Base-by-base conservation (phyloP, 2,329 filamentous ascomycete genomes). In the Trichophyton rubrum region DNA sequence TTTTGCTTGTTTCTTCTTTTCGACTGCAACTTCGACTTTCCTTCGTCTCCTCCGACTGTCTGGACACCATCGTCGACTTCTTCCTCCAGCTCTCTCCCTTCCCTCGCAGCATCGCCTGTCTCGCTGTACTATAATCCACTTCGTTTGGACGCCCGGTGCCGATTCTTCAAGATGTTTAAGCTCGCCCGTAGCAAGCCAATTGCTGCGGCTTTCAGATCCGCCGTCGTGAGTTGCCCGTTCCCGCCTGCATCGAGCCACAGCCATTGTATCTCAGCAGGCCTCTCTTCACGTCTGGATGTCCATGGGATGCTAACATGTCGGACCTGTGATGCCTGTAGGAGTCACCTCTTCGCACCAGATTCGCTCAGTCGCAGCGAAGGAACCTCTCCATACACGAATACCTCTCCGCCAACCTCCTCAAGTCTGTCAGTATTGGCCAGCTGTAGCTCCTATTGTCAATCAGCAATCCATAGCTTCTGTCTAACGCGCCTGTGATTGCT, bases 321-420 rank as follows among this genome's bases (percentile, higher is more conserved):
- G 20, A 27, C 49, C 27, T 47, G 43, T 24, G 20, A 20, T 47
- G 43, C 53, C 53, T 64, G 67, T 79, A 88, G 78, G 82, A 85
- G 70, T 75, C 77, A 59, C 77, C 81, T 62, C 68, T 81, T 66
- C 78, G 77, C 70, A 77, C 74, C 69, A 75, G 79, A 62, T 62
- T 82, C 70, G 82, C 78, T 68, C 83, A 80, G 72, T 87, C 93
- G 78, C 91, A 96, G 79, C 84, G 82, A 78, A 85, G 93, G 80
- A 86, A 88, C 72, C 84, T 99, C 73, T 93, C 90, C 73, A 96
- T 99, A 72, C 93, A 99, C 82, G 93, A 99, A 81, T 97, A 96
- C 80, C 87, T 92, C 72, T 96, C 93, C 70, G 90, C 90, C 70
- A 89, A 91, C 75, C 86, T 99, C 68, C 83, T 99, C 72, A 89